Base-by-base conservation (phyloP, 306 rosid species). In the Prunus mira region DNA sequence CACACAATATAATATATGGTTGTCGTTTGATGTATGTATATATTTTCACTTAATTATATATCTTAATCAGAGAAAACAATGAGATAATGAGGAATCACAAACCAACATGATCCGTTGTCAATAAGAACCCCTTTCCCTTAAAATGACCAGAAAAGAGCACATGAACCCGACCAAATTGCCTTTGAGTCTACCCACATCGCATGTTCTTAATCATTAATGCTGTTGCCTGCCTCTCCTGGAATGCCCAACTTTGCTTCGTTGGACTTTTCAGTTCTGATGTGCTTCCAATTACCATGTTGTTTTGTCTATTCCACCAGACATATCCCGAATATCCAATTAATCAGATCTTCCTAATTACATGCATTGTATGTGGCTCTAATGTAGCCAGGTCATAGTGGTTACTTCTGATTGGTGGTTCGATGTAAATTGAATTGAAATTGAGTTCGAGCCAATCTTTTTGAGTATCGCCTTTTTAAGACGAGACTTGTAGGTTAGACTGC, bases 61-160 rank as follows among this genome's bases (percentile, higher is more conserved):
- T 64, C 41, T 24, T 60, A 25, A 73, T 46, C 27, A 6, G 55
- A 45, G 22, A 12, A 71, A 27, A n/a, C 9, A 32, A 34, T 18
- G 11, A 4, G 76, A 22, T 60, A 58, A 45, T 3, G 22, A 73
- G 47, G 22, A 57, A 73, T 41, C 58, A 72, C 67, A 25, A 14
- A 22, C 13, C 78, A 78, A 82, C 79, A 82, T 50, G 76, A 58
- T 76, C 47, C 10, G 60, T 15, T 77, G 68, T 67, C 70, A 32
- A 18, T 10, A 57, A 17, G 71, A 58, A 15, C 65, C 70, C 45
- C 30, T 52, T 28, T 56, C 34, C 32, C 24, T 14, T 12, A 77
- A 66, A 38, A 17, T 24, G 74, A 50, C 66, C 49, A 52, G 14
- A 73, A 55, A 67, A 52, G 19, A 13, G 68, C 79, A 82, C 80